Evolutionary conservation across 163 green algal genomes (phyloP), one percentile per base, ranked within the genome.

Genomic region (Prototheca wickerhamii): DNA sequence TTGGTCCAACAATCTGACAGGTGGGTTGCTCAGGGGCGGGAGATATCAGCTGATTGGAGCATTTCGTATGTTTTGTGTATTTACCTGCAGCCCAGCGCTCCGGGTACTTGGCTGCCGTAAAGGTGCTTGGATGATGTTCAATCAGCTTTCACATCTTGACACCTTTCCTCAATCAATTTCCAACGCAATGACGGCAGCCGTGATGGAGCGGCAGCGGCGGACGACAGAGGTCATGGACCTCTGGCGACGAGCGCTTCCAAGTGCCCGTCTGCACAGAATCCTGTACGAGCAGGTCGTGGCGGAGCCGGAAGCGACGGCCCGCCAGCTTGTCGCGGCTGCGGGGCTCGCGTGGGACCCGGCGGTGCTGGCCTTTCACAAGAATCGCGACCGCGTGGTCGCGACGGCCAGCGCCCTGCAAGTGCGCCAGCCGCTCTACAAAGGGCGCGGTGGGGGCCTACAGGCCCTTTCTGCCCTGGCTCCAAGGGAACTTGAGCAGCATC

Each of bases 371-470:
- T 86, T 86, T 60, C 81, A 87, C 29, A 44, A 51, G 5, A 72
- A 63, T 15, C 46, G 1, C 17, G 40, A 63, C 28, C 67, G 79
- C 23, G 61, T 54, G 2, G 79, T 87, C 46, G 54, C 75, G 15
- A 87, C 81, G 2, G 81, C 81, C 50, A 87, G 81, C 58, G 63
- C 77, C 28, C 60, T 46, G 43, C 81, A 87, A 75, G 82, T 87
- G 49, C 56, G 75, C 3, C 62, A 70, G 56, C 61, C 61, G 54
- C 57, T 82, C 57, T 87, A 89, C 72, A 68, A 15, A 7, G n/a
- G 60, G 33, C 4, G 68, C 76, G 2, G 60, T 88, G 20, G 71
- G 58, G 18, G 65, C 69, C 0, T 87, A 70, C 68, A 61, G 64
- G 50, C 65, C 34, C 51, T 88, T 86, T 43, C 66, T 42, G 2